Base-by-base conservation (phyloP, 352 stramenopile genomes). In the Plasmopara muralis region DNA sequence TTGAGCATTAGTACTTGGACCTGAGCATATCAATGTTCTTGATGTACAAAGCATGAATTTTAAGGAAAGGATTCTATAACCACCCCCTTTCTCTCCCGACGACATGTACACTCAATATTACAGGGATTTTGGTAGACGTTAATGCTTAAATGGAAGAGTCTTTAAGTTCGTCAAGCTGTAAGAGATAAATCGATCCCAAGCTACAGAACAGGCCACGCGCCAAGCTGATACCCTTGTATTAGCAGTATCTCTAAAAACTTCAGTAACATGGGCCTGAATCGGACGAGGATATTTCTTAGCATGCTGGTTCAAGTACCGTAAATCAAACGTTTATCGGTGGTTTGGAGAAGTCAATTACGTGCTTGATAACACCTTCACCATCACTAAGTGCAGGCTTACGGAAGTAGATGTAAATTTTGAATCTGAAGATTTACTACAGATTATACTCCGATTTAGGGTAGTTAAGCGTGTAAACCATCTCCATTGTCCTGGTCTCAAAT, bases 341-440 rank as follows among this genome's bases (percentile, higher is more conserved):
- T 35, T 35, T 35, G 31, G 31, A 12, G 10, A 35, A 12, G 31
- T 35, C 10, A 4, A 35, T 35, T 12, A 12, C 31, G 10, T 35
- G 4, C 31, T 35, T 35, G 31, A n/a, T n/a, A n/a, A n/a, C n/a
- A n/a, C n/a, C 30, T 46, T 13, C 40, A 28, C 18, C 54, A 50
- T 62, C 54, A 6, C 60, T 55, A 1, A 68, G 15, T 7, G 40
- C 45, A 34, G 63, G 54, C 28, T 58, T 35, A 13, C 49, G 60
- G n/a, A 57, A 35, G 28, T 57, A 56, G 2, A 68, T 31, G 18
- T 51, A 46, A 35, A 62, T 45, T 35, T 62, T 55, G 35, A 59
- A 62, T 6, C 29, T 37, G 34, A 40, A 50, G 28, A 58, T 62
- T 18, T 31, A 28, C 46, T 55, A 65, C 15, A 55, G 42, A 41